These are phyloP conservation scores for Candida albicans DNA, from an alignment of 1,139 yeast species.

Conservation along the genomic window DNA sequence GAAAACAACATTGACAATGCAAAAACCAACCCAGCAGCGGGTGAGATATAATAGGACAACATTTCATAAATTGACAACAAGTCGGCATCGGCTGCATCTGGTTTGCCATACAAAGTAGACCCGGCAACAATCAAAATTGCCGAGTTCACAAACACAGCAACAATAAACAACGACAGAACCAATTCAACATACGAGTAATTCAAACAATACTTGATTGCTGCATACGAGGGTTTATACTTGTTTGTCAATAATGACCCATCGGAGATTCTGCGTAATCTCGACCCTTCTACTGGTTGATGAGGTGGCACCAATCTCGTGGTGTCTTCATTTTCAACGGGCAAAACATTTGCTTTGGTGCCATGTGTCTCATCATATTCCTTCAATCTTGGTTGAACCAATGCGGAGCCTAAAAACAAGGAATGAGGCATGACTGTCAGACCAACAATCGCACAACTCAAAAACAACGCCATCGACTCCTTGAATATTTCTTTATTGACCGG, in stretches of 20 bases:
- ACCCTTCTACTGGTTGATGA: slow-evolving; percentile 3
- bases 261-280: slow-evolving; percentile 28
- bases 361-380: slow-evolving; percentile 60
- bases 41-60: slow-evolving; percentile 59
- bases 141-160: slow-evolving; percentile 75
- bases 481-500: slow-evolving; percentile 53
- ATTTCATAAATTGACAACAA: slow-evolving; percentile 70
- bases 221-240: slow-evolving; percentile 62
- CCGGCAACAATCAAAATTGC: slow-evolving; percentile 76
- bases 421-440: slow-evolving; percentile 90
- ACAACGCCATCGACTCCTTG: slow-evolving; percentile 57
- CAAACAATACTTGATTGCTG: slow-evolving; percentile 66
- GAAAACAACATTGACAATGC: slow-evolving; percentile 74
- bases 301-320: slow-evolving; percentile 21
- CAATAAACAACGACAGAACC: slow-evolving; percentile 61
- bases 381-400: slow-evolving; percentile 71
- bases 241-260: slow-evolving; percentile 34
- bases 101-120: slow-evolving; percentile 59
- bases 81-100: slow-evolving; percentile 69
- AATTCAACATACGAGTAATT: slow-evolving; percentile 66
- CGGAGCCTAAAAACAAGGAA: slow-evolving; percentile 71
- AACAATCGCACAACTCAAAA: slow-evolving; percentile 68
- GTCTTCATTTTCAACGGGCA: slow-evolving; percentile 6
- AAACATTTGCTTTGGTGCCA: slow-evolving; percentile 23
- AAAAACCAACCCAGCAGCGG: slow-evolving; percentile 70